These are phyloP conservation scores for Zasmidium citrigriseum DNA, from an alignment of 2,329 filamentous ascomycete genomes.

Conservation along the genomic window DNA sequence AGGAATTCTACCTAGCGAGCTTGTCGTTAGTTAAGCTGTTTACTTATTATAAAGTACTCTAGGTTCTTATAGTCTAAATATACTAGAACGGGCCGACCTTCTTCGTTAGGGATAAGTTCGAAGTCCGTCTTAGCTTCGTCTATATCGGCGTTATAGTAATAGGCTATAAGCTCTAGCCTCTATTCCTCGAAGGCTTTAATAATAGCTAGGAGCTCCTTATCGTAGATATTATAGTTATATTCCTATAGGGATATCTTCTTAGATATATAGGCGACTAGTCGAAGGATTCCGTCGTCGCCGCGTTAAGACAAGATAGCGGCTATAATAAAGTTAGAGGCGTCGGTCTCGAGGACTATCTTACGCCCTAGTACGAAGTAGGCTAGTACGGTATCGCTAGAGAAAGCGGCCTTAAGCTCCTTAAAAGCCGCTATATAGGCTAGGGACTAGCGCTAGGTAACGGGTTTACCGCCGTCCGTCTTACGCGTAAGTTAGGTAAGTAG, in stretches of 20 bases:
- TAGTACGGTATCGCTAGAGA: neutral
- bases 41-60: neutral
- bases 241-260: slow-evolving; percentile 26
- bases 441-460: no score
- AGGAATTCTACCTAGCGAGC: neutral
- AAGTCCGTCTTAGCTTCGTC: no score
- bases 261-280: slow-evolving; percentile 27
- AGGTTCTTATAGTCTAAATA: slow-evolving; percentile 32
- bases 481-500: neutral
- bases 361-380: neutral
- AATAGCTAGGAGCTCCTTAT: slow-evolving; percentile 29
- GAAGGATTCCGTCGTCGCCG: neutral
- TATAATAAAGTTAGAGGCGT: neutral
- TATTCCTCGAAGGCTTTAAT: slow-evolving; percentile 31
- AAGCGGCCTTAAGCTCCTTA: neutral
- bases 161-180: neutral
- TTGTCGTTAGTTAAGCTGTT: neutral
- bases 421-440: neutral
- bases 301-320: neutral
- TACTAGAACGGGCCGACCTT: neutral
- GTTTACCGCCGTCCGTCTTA: no score
- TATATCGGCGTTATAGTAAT: slow-evolving; percentile 17
- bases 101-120: neutral
- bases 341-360: neutral
- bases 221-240: neutral